phyloP scores from a whole-genome alignment of 2,329 filamentous ascomycete genomes.

The Allantophomopsis cytisporea region DNA sequence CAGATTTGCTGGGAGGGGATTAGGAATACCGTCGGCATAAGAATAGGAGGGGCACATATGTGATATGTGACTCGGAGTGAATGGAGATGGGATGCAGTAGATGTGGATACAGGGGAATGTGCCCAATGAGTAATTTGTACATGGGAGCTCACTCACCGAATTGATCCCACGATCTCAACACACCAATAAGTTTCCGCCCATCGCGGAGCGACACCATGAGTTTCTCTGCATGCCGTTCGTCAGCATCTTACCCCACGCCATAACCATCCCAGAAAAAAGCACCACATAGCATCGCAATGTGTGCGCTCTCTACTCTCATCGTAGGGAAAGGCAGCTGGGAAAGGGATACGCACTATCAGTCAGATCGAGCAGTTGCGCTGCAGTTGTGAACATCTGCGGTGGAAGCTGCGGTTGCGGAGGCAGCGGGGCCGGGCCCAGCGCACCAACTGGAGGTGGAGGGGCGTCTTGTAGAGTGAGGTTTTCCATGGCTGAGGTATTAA shows the following conservation, averaged over 20 bases:
- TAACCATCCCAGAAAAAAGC: not conserved
- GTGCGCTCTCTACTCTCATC: too few species aligned
- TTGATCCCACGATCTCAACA: slow-evolving; percentile 93
- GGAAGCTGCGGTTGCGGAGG: slow-evolving; percentile 46
- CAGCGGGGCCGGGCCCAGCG: slow-evolving; percentile 7
- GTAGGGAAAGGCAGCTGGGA: not conserved
- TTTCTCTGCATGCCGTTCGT: slow-evolving; percentile 54
- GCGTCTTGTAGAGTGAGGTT: not conserved
- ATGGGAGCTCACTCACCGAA: slow-evolving; percentile 52
- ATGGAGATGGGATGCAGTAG: not conserved
- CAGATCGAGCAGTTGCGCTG: slow-evolving; percentile 85
- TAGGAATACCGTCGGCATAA: slow-evolving; percentile 1
- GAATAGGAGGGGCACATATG: too few species aligned
- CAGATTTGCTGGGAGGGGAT: slow-evolving; percentile 60
- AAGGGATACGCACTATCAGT: slow-evolving; percentile 70
- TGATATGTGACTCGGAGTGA: too few species aligned
- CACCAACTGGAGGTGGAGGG: slow-evolving; percentile 1
- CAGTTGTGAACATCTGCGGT: slow-evolving; percentile 97
- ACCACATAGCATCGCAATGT: not conserved
- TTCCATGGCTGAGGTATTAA: not conserved
- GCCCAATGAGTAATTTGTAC: not conserved
- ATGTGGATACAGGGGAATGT: not conserved
- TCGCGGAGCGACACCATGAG: slow-evolving; percentile 84
- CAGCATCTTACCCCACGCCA: slow-evolving; percentile 7
- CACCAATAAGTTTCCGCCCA: slow-evolving; percentile 84